Evolutionary conservation across 225 moss, liverwort and hornwort species (phyloP), one percentile per base, ranked within the genome.

Genomic region (Rhytidiadelphus loreus): DNA sequence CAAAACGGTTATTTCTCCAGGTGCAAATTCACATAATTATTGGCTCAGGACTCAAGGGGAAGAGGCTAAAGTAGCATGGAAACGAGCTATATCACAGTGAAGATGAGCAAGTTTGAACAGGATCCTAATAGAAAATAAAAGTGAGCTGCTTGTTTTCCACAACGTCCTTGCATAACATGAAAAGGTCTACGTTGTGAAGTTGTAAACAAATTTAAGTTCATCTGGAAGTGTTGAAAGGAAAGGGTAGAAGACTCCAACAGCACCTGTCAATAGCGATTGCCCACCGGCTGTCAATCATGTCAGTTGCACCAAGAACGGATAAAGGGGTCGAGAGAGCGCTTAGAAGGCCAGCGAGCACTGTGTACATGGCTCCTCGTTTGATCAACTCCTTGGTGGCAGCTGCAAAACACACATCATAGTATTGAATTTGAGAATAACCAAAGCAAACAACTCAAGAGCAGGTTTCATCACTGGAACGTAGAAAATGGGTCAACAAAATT

Each of bases 241-340:
- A n/a, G 29, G 29, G 33, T 23, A 11, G 33, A 60, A 75, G 72
- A 73, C 59, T 58, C 12, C 72, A 89, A 12, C 15, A 70, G 46
- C 57, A 98, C 98, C 98, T 98, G 93, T 99, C 97, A 84, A 99
- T 93, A 39, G 98, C 98, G 85, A 99, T 86, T 60, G 96, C 86
- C 98, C 98, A 99, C 86, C 94, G 96, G 92, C 98, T 93, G 77
- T 99, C 98, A 89, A 99, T 99, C 90, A 95, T 91, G 92, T 96
- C 90, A 84, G 97, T 93, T 88, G 96, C 98, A 89, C 94, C 90
- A 55, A 99, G 92, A 71, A 99, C 48, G 60, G 97, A 91, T 29
- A 95, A 95, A 86, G 98, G 98, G 60, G 95, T 93, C 50, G 96
- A 93, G 65, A 99, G 91, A 74, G 97, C 98, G 64, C 90, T 93